A percentile compares a stretch with the other conserved stretches of the same genome.
phyloP scores from a whole-genome alignment of 257 asterid species.

The Scutellaria galericulata region DNA sequence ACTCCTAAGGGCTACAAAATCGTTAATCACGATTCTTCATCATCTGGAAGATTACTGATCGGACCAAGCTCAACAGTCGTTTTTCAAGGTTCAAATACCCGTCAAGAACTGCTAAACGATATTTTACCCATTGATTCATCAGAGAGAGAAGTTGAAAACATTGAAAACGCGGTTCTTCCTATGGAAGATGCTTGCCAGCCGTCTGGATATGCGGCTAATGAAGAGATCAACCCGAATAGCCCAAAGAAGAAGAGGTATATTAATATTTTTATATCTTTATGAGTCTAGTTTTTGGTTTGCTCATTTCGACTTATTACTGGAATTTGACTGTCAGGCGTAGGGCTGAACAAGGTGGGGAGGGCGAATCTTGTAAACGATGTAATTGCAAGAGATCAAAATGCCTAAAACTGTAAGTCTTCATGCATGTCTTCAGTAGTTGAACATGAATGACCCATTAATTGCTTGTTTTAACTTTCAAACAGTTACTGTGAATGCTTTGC shows the following conservation, averaged over 20 bases:
- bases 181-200: conserved; percentile 54
- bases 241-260: conserved; percentile 87
- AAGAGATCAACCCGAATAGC: conserved; percentile 71
- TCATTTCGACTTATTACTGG: conserved; percentile 27
- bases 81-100: conserved; percentile 43
- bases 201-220: conserved; percentile 50
- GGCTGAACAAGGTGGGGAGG: conserved; percentile 62
- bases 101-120: conserved; percentile 48
- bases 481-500: conserved; percentile 99
- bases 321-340: conserved; percentile 57
- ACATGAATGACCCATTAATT: not conserved
- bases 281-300: not conserved
- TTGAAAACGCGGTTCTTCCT: conserved; percentile 47
- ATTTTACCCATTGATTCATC: conserved; percentile 42
- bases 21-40: conserved; percentile 54
- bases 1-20: conserved; percentile 65
- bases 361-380: conserved; percentile 83
- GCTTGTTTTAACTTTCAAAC: conserved; percentile 31
- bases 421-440: not conserved
- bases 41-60: conserved; percentile 60
- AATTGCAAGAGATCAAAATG: conserved; percentile 98
- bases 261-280: conserved; percentile 4
- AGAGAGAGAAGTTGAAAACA: conserved; percentile 46
- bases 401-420: conserved; percentile 83
- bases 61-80: conserved; percentile 60